Conservation (phyloP, 2,329 filamentous ascomycete species). For the Paramyrothecium sp. region DNA sequence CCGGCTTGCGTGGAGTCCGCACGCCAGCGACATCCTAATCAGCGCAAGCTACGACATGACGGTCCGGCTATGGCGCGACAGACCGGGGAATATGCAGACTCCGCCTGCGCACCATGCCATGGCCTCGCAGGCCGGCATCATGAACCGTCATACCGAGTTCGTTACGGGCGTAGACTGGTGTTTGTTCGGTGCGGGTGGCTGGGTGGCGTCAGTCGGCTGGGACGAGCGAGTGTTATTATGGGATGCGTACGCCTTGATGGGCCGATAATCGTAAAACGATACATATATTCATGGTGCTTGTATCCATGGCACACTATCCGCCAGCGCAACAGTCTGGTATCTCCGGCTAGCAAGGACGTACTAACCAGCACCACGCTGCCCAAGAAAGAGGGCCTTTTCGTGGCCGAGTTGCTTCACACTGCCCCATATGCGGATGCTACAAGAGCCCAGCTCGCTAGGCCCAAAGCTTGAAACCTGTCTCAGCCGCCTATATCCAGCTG, state of each 20-base stretch:
- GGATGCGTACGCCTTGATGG: constrained; percentile 67
- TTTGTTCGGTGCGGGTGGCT: constrained; percentile 89
- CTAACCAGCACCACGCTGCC: no score
- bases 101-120: constrained; percentile 38
- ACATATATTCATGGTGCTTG: background rate
- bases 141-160: constrained; percentile 95
- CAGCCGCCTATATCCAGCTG: background rate
- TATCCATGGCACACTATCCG: constrained; percentile 1
- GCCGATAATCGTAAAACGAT: constrained; percentile 17
- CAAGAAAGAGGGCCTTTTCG: no score
- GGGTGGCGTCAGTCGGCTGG: constrained; percentile 94
- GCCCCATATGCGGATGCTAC: no score
- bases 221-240: constrained; percentile 88
- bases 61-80: constrained; percentile 89
- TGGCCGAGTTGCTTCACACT: no score
- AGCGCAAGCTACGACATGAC: constrained; percentile 98
- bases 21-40: constrained; percentile 83
- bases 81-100: constrained; percentile 38
- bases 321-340: background rate
- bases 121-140: constrained; percentile 75
- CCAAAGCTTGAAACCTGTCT: background rate
- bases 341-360: no score
- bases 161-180: constrained; percentile 98
- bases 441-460: background rate
- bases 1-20: constrained; percentile 86